phyloP scores from a whole-genome alignment of 2,329 filamentous ascomycete genomes.

The Epichloe brachyelytri region DNA sequence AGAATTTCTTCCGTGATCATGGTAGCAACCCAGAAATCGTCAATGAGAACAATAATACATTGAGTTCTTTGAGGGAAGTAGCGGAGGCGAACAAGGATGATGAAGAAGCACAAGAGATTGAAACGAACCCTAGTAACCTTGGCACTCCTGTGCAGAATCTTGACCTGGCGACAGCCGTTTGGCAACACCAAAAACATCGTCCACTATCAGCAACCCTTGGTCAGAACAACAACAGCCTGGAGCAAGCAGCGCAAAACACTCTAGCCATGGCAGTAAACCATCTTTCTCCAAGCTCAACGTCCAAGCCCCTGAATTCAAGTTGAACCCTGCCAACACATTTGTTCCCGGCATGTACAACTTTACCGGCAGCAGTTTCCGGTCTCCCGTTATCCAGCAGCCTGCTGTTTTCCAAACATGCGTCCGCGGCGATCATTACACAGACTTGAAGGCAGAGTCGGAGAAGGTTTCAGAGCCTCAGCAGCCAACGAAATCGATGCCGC shows the following conservation, averaged over 20 bases:
- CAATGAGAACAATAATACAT: slow-evolving; percentile 26
- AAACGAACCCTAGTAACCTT: slow-evolving; percentile 61
- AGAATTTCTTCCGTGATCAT: slow-evolving; percentile 49
- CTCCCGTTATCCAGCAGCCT: slow-evolving; percentile 29
- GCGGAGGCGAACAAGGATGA: slow-evolving; percentile 25
- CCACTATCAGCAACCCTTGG: slow-evolving; percentile 51
- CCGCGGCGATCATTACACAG: not conserved
- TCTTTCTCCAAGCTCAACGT: slow-evolving; percentile 77
- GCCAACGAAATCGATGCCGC: slow-evolving; percentile 15
- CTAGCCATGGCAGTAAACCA: slow-evolving; percentile 51
- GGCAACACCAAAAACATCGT: slow-evolving; percentile 43
- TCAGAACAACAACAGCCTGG: slow-evolving; percentile 35
- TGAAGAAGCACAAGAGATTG: slow-evolving; percentile 50
- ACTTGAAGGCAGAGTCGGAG: not conserved
- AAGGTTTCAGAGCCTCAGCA: slow-evolving; percentile 5
- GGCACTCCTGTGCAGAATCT: slow-evolving; percentile 47
- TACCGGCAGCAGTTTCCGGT: slow-evolving; percentile 32
- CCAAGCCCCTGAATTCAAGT: slow-evolving; percentile 78
- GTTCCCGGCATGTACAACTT: slow-evolving; percentile 38
- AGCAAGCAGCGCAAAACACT: slow-evolving; percentile 24
- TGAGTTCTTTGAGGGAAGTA: slow-evolving; percentile 27
- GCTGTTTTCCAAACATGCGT: slow-evolving; percentile 28
- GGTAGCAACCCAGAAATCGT: slow-evolving; percentile 31
- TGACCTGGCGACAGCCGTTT: slow-evolving; percentile 30
- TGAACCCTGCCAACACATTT: slow-evolving; percentile 44